phyloP scores from a whole-genome alignment of 192 early-diverging fungal species.

The Martensiomyces pterosporus region DNA sequence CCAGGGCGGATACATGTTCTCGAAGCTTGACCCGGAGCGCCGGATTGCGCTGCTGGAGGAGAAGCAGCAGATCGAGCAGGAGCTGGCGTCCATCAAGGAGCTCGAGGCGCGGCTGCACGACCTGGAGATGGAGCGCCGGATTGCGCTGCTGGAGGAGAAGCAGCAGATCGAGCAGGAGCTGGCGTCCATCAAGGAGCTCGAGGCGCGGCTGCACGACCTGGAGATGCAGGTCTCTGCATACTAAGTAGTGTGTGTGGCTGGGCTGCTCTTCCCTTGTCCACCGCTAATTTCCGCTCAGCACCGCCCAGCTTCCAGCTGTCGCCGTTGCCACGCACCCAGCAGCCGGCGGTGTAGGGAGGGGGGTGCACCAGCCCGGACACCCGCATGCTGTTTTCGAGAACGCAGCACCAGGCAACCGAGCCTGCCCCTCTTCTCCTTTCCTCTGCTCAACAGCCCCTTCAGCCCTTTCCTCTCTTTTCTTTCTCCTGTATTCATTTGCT shows the following conservation, averaged over 20 bases:
- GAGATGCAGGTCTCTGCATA: slow-evolving; percentile 21
- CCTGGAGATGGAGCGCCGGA: slow-evolving; percentile 56
- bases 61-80: slow-evolving; percentile 69
- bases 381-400: too few species aligned
- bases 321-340: too few species aligned
- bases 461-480: not conserved
- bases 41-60: slow-evolving; percentile 87
- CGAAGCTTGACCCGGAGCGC: slow-evolving; percentile 81
- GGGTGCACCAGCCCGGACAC: too few species aligned
- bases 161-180: slow-evolving; percentile 60
- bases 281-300: too few species aligned
- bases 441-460: not conserved
- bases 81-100: slow-evolving; percentile 30
- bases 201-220: slow-evolving; percentile 31
- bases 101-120: slow-evolving; percentile 37
- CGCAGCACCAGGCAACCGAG: too few species aligned
- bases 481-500: not conserved
- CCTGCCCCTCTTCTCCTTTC: too few species aligned
- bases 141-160: slow-evolving; percentile 91
- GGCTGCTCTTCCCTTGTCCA: too few species aligned
- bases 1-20: slow-evolving; percentile 93
- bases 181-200: slow-evolving; percentile 30
- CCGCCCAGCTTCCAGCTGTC: too few species aligned
- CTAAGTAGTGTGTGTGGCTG: too few species aligned
- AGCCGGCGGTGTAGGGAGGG: too few species aligned